A percentile compares a stretch with the other conserved stretches of the same genome.
Conservation (phyloP, 306 rosid species). For the Malus sylvestris region DNA sequence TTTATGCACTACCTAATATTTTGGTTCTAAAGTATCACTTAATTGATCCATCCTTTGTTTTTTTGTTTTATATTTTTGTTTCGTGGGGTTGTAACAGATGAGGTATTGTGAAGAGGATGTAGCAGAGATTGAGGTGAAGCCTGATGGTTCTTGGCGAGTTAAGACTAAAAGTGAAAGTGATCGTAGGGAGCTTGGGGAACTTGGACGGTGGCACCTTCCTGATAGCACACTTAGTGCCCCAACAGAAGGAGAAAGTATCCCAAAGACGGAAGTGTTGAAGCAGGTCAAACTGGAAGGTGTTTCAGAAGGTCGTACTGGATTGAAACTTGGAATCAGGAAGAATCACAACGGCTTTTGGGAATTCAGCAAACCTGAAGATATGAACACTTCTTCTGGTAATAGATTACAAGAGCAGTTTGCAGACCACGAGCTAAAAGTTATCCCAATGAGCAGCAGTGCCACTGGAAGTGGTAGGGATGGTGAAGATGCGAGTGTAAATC, state of each 20-base stretch:
- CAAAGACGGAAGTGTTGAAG: slow-evolving; percentile 45
- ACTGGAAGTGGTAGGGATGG: slow-evolving; percentile 83
- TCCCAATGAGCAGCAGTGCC: slow-evolving; percentile 95
- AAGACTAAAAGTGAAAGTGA: slow-evolving; percentile 79
- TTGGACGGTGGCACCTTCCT: slow-evolving; percentile 76
- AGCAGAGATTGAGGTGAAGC: slow-evolving; percentile 84
- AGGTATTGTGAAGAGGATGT: slow-evolving; percentile 82
- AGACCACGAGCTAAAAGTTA: slow-evolving; percentile 53
- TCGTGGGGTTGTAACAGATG: slow-evolving; percentile 51
- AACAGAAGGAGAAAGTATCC: slow-evolving; percentile 35
- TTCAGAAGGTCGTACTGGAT: slow-evolving; percentile 63
- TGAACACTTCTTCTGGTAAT: slow-evolving; percentile 52
- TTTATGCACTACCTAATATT: not conserved
- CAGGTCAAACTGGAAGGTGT: slow-evolving; percentile 74
- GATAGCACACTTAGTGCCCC: slow-evolving; percentile 49
- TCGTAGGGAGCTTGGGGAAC: slow-evolving; percentile 60
- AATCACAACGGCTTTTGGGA: slow-evolving; percentile 79
- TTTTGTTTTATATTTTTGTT: not conserved
- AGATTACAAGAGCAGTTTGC: slow-evolving; percentile 48
- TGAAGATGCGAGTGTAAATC: slow-evolving; percentile 91
- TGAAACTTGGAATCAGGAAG: slow-evolving; percentile 72
- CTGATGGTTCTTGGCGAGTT: slow-evolving; percentile 96
- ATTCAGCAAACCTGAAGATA: slow-evolving; percentile 65
- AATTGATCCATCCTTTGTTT: slow-evolving; percentile 4
- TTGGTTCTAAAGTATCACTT: not conserved